Base-by-base conservation (phyloP, 179 eudicot species). In the Camellia oleifera region DNA sequence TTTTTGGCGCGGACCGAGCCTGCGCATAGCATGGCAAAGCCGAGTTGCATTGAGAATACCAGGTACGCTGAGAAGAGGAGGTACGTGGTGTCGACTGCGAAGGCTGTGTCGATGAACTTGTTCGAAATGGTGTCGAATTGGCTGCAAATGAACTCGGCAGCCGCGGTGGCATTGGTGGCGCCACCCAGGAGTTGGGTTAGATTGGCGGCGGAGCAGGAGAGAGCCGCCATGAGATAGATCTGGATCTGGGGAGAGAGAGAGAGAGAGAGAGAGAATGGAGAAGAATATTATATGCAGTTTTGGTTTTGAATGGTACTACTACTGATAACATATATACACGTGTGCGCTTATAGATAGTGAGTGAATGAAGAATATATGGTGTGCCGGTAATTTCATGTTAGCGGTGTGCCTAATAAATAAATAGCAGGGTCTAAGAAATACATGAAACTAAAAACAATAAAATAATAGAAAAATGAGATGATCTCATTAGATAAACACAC, bases 1-100 rank as follows among this genome's bases (percentile, higher is more conserved):
- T 85, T 85, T 54, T 85, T 85, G 13, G 88, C 88, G 0, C 88
- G 83, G 56, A 85, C 87, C 0, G 85, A 85, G 23, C 85, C 82
- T 14, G 85, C 85, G 54, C 82, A 83, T 0, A 83, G 87, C 87
- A 85, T 85, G 77, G 87, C 83, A 23, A 85, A 85, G 20, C 88
- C 85, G 18, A 85, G 80, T 69, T 85, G 88, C 85, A 85, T 82
- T 48, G 83, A 63, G 67, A 85, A 85, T 40, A 85, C 88, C 3
- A 85, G 78, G 80, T 82, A 85, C 4, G 88, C 75, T 3, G 85
- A 85, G 79, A 85, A 85, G 15, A 85, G 82, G 65, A 85, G 83
- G 82, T 80, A 85, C 3, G 82, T 81, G 46, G 83, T 77, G 72
- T 85, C 82, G 23, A 83, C 66, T 5, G 83, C 88, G 74, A 50